phyloP scores from a whole-genome alignment of 768 basidiomycete species.

The Naganishia vaughanmartiniae region DNA sequence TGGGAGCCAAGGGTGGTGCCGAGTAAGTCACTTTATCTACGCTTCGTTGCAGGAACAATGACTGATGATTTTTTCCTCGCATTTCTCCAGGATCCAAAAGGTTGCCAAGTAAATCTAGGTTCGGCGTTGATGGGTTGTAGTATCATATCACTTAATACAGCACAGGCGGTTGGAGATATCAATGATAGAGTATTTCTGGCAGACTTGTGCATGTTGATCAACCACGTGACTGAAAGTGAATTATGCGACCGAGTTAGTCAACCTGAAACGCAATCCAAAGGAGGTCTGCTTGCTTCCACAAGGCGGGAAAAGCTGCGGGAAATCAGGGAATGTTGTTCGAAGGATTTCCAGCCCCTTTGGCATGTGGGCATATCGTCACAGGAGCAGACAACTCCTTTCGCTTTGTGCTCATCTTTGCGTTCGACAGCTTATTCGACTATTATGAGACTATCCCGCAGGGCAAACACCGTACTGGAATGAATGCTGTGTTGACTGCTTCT shows the following conservation, averaged over 20 bases:
- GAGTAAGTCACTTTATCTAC: slow-evolving; percentile 31
- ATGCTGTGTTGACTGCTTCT: too few species aligned
- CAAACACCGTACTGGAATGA: too few species aligned
- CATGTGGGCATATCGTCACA: too few species aligned
- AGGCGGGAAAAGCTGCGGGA: too few species aligned
- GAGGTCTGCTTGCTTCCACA: background rate
- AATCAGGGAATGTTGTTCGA: background rate
- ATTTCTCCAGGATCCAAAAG: slow-evolving; percentile 25
- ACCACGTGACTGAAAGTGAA: background rate
- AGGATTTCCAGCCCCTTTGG: too few species aligned
- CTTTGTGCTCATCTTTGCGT: too few species aligned
- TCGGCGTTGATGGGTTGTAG: background rate
- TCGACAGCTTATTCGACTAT: too few species aligned
- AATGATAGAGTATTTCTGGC: slow-evolving; percentile 8
- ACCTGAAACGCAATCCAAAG: slow-evolving; percentile 14
- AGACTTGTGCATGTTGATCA: background rate
- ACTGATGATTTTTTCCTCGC: background rate
- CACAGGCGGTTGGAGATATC: background rate
- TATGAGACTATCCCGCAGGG: too few species aligned
- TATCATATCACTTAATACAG: background rate
- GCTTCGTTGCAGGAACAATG: too few species aligned
- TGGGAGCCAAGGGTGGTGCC: slow-evolving; percentile 52
- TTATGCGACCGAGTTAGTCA: background rate
- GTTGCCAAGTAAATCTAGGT: slow-evolving; percentile 28
- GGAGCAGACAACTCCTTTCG: too few species aligned